Evolutionary conservation across 1,284 basidiomycete genomes (phyloP).

Genomic region (Irpex rosettiformis): DNA sequence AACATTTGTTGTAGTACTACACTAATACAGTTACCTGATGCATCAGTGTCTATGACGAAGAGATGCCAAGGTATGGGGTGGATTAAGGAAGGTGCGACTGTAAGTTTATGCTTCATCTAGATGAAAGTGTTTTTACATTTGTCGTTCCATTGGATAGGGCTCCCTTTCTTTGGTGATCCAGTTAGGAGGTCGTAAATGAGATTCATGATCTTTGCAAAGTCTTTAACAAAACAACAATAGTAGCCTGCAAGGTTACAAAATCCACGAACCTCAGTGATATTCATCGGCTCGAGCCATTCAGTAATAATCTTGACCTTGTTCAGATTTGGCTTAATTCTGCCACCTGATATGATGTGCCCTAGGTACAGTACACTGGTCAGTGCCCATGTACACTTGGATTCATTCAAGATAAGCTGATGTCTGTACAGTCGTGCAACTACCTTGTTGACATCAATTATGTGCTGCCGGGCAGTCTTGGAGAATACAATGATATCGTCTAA

Average conservation of each 20-base stretch:
- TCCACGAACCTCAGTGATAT: conserved; percentile 6
- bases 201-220: not conserved
- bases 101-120: not conserved
- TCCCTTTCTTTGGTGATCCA: conserved; percentile 5
- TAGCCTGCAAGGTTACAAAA: conserved; percentile 7
- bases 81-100: conserved; percentile 2
- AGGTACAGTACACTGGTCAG: not conserved
- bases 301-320: conserved; percentile 1
- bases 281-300: conserved; percentile 1
- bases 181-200: conserved; percentile 1
- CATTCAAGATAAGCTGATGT: not conserved
- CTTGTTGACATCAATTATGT: conserved; percentile 24
- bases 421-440: conserved; percentile 33
- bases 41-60: conserved; percentile 8
- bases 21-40: not conserved
- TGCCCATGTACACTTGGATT: not conserved
- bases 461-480: conserved; percentile 19
- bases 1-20: conserved; percentile 3
- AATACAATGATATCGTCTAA: conserved; percentile 27
- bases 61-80: conserved; percentile 7
- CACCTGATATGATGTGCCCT: conserved; percentile 6
- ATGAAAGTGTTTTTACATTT: not conserved
- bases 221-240: conserved; percentile 1
- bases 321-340: conserved; percentile 7
- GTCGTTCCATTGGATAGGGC: not conserved